Conservation (phyloP, 768 basidiomycete species). For the Lepiota subincarnata region DNA sequence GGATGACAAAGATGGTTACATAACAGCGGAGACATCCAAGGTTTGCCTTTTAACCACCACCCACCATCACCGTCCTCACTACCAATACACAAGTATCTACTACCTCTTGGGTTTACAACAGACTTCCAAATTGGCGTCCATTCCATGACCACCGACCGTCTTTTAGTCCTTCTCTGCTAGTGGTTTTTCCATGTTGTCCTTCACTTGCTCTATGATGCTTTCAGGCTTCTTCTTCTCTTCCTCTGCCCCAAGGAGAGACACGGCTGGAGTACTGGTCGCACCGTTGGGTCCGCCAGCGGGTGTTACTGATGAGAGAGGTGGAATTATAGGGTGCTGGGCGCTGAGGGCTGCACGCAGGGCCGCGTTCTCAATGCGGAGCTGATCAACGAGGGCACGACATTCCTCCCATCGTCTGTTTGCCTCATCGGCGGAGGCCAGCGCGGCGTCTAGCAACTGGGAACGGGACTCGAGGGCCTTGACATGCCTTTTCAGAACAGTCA, state of each 20-base stretch:
- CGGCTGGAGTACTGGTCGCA: neutral
- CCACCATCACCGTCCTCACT: slow-evolving; percentile 13
- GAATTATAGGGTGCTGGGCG: slow-evolving; percentile 39
- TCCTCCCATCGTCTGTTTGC: slow-evolving; percentile 90
- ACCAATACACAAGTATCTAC: slow-evolving; percentile 5
- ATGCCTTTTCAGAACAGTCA: slow-evolving; percentile 44
- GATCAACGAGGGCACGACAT: slow-evolving; percentile 85
- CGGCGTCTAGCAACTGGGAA: slow-evolving; percentile 80
- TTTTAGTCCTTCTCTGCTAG: slow-evolving; percentile 15
- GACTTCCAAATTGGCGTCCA: neutral
- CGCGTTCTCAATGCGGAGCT: slow-evolving; percentile 80
- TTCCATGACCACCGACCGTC: neutral
- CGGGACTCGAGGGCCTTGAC: slow-evolving; percentile 86
- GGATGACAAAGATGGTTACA: slow-evolving; percentile 41
- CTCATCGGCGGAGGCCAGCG: slow-evolving; percentile 81
- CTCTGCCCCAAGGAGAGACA: slow-evolving; percentile 12
- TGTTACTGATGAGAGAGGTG: slow-evolving; percentile 16
- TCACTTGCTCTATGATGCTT: slow-evolving; percentile 23
- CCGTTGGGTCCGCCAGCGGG: slow-evolving; percentile 5
- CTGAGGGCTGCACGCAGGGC: slow-evolving; percentile 69
- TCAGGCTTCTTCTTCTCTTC: slow-evolving; percentile 25
- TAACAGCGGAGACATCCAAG: slow-evolving; percentile 23
- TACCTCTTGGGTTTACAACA: neutral
- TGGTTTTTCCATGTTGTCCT: slow-evolving; percentile 20
- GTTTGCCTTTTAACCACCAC: slow-evolving; percentile 29